A percentile compares a stretch with the other conserved stretches of the same genome.
Conservation (phyloP, 768 basidiomycete species). For the Mycena galopus region DNA sequence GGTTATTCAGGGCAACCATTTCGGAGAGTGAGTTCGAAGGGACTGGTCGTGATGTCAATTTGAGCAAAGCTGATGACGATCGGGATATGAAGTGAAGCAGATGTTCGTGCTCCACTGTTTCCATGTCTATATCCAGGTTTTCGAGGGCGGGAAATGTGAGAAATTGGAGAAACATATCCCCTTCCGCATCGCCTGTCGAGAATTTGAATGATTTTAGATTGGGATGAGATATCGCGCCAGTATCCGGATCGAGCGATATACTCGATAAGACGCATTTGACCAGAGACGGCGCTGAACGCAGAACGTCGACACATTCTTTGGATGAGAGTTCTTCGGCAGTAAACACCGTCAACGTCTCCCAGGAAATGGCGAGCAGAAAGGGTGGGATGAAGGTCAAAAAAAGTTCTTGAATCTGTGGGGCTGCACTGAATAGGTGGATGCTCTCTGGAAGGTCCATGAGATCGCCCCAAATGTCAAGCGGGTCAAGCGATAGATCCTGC, state of each 20-base stretch:
- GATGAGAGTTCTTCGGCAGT: not conserved
- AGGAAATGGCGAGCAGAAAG: not conserved
- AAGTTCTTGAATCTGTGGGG: slow-evolving; percentile 6
- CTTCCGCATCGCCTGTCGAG: not conserved
- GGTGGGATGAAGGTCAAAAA: not conserved
- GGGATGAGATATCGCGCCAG: not conserved
- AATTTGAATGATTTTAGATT: not conserved
- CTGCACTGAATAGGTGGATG: not conserved
- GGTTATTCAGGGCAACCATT: not conserved
- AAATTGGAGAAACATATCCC: not conserved
- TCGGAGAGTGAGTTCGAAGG: not conserved
- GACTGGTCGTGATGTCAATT: not conserved
- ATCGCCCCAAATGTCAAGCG: not conserved
- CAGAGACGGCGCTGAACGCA: slow-evolving; percentile 3
- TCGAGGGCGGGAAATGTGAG: not conserved
- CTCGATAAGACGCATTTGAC: not conserved
- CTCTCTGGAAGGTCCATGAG: no score
- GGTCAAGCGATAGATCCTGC: not conserved
- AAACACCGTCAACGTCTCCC: not conserved
- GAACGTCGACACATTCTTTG: not conserved
- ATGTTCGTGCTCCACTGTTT: not conserved
- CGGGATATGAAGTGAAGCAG: not conserved
- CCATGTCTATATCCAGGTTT: not conserved
- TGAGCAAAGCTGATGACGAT: not conserved
- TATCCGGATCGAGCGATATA: no score